Percentiles rank a stretch among this genome's conserved stretches.
Conservation (phyloP, 2,329 filamentous ascomycete species). For the Epichloe typhina region DNA sequence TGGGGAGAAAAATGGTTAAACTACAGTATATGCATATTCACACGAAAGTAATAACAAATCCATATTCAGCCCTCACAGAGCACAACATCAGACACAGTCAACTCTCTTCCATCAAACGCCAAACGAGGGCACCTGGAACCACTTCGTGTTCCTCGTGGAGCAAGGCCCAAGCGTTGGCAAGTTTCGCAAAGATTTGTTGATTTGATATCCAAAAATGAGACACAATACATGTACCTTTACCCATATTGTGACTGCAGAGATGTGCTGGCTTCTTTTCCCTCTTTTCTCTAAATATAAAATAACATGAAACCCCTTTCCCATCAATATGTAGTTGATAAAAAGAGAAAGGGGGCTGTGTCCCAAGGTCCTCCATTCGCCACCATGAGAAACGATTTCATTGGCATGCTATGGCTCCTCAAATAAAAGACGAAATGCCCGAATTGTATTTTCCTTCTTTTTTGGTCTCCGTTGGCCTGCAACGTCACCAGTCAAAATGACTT, state of each 20-base stretch:
- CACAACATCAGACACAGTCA: no score
- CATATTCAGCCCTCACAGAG: not conserved
- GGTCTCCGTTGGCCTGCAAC: slow-evolving; percentile 2
- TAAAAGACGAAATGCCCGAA: not conserved
- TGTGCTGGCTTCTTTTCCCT: not conserved
- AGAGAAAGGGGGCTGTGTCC: not conserved
- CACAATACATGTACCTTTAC: not conserved
- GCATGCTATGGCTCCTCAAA: not conserved
- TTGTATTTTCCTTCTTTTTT: not conserved
- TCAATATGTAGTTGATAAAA: not conserved
- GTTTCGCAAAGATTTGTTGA: not conserved
- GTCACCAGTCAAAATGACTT: not conserved
- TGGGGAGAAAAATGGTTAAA: not conserved
- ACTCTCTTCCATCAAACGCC: not conserved
- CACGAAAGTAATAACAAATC: not conserved
- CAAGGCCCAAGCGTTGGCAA: not conserved
- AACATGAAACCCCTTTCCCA: not conserved
- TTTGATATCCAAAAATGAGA: not conserved
- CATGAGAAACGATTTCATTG: not conserved
- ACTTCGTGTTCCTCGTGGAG: not conserved
- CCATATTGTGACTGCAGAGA: not conserved
- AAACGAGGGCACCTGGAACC: not conserved
- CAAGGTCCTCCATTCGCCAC: not conserved
- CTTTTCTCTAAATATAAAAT: not conserved
- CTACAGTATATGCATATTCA: not conserved